A percentile compares a stretch with the other conserved stretches of the same genome.
These are phyloP conservation scores for Fusarium coicis DNA, from an alignment of 2,329 filamentous ascomycete genomes.

Conservation along the genomic window DNA sequence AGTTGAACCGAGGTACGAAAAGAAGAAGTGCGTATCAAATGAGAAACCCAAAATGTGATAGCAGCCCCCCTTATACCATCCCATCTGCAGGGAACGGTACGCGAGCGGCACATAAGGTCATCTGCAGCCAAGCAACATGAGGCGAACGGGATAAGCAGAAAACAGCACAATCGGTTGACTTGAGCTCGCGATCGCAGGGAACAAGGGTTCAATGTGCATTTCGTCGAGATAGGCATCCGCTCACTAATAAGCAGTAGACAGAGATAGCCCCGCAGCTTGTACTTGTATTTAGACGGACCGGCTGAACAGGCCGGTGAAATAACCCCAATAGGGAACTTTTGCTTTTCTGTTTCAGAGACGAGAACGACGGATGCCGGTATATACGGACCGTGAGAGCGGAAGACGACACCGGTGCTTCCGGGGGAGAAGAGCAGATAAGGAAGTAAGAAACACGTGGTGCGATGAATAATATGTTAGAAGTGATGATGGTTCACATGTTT, in stretches of 20 bases:
- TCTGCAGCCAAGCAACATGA: slow-evolving; percentile 16
- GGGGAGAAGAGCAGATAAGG: neutral
- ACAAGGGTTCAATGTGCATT: slow-evolving; percentile 20
- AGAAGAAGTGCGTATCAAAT: slow-evolving; percentile 1
- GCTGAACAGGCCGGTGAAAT: slow-evolving; percentile 17
- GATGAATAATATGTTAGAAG: neutral
- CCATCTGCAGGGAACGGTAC: slow-evolving; percentile 6
- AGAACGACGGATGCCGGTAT: slow-evolving; percentile 30
- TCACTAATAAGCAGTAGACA: slow-evolving; percentile 9
- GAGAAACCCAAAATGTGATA: neutral
- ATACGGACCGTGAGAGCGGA: slow-evolving; percentile 42
- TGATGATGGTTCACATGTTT: neutral
- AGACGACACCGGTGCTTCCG: neutral
- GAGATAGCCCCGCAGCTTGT: neutral
- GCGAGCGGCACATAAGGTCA: slow-evolving; percentile 23
- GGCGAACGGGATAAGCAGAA: neutral
- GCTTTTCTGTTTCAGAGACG: slow-evolving; percentile 2
- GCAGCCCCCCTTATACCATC: slow-evolving; percentile 15
- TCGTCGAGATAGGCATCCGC: slow-evolving; percentile 18
- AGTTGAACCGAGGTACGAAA: slow-evolving; percentile 6
- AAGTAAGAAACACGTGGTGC: neutral
- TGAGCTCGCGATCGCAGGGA: slow-evolving; percentile 19
- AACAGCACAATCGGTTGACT: neutral
- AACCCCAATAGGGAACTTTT: neutral
- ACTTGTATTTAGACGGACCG: slow-evolving; percentile 11